Percentiles rank a stretch among this genome's conserved stretches.
phyloP scores from a whole-genome alignment of 495 filamentous ascomycete genomes.

The Recurvomyces mirabilis region DNA sequence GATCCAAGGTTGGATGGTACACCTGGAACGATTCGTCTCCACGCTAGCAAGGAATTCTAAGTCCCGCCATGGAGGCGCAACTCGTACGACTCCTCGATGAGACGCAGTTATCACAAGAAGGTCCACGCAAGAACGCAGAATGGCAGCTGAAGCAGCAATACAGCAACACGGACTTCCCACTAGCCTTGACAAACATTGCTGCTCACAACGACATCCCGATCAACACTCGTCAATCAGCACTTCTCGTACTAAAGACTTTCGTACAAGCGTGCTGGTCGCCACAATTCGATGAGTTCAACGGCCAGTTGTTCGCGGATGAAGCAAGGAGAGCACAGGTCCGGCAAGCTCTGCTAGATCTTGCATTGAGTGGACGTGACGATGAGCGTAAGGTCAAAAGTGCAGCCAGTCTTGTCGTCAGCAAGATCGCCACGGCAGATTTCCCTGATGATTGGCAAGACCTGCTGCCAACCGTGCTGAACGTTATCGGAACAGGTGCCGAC shows the following conservation, averaged over 20 bases:
- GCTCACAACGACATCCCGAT: constrained; percentile 56
- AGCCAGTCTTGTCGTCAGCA: constrained; percentile 85
- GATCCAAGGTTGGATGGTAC: neutral
- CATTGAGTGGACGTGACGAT: constrained; percentile 58
- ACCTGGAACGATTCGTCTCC: no score
- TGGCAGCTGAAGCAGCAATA: constrained; percentile 57
- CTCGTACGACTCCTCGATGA: constrained; percentile 67
- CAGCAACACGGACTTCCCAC: constrained; percentile 58
- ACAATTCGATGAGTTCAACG: constrained; percentile 55
- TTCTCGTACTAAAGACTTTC: constrained; percentile 69
- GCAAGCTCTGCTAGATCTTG: constrained; percentile 57
- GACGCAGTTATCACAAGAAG: constrained; percentile 60
- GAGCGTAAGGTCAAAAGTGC: constrained; percentile 77
- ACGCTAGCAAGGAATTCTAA: no score
- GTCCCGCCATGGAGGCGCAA: constrained; percentile 64
- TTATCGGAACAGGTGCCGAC: constrained; percentile 61
- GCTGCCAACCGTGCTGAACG: constrained; percentile 64
- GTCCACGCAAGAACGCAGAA: constrained; percentile 68
- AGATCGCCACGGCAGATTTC: constrained; percentile 88
- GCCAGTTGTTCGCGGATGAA: constrained; percentile 49
- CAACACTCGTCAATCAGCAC: constrained; percentile 68
- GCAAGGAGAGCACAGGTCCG: constrained; percentile 62
- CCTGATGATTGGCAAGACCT: constrained; percentile 86
- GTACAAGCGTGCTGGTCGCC: constrained; percentile 70
- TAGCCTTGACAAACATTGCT: constrained; percentile 57